Base-by-base conservation (phyloP, 805 yeast genomes). In the Priceomyces medius region DNA sequence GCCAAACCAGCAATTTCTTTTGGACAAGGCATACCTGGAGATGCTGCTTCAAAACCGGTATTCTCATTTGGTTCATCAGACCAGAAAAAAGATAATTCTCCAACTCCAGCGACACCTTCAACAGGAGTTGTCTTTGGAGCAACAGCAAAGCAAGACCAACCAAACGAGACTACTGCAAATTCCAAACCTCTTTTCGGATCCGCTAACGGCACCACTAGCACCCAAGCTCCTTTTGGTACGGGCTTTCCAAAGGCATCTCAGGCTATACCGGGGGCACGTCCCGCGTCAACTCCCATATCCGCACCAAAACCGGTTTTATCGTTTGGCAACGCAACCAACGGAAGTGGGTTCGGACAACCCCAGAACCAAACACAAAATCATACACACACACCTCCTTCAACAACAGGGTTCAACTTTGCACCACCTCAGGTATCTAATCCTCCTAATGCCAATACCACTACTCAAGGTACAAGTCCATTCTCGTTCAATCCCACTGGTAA, bases 1-100 rank as follows among this genome's bases (percentile, higher is more conserved):
- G 31, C 46, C 7, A 24, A 40, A 16, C 48, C 52, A n/a, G 47
- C 45, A 5, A 41, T 50, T 29, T 36, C 56, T 3, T 52, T 52
- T 33, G 50, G 43, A 4, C 23, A 21, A 8, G 21, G 20, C 9
- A 14, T 8, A 6, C 14, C 14, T 12, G 14, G 29, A 8, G 29
- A 26, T 26, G 9, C 29, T 8, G 12, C 37, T 17, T 19, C 43
- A 14, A 42, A 41, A 10, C 52, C 49, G 7, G 44, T 47, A 10
- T 50, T 50, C 26, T 34, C 55, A 2, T 52, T 55, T 36, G 58
- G 53, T 7, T 35, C 31, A 10, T 14, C 43, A 10, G 29, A 35
- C n/a, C 16, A 9, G 8, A 24, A 31, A 12, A 37, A 35, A 33
- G 18, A 31, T 6, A 13, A 29, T 13, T 20, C 38, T 16, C 31